A percentile compares a stretch with the other conserved stretches of the same genome.
Conservation (phyloP, 1,284 basidiomycete genomes). For the Rhodotorula mucilaginosa region DNA sequence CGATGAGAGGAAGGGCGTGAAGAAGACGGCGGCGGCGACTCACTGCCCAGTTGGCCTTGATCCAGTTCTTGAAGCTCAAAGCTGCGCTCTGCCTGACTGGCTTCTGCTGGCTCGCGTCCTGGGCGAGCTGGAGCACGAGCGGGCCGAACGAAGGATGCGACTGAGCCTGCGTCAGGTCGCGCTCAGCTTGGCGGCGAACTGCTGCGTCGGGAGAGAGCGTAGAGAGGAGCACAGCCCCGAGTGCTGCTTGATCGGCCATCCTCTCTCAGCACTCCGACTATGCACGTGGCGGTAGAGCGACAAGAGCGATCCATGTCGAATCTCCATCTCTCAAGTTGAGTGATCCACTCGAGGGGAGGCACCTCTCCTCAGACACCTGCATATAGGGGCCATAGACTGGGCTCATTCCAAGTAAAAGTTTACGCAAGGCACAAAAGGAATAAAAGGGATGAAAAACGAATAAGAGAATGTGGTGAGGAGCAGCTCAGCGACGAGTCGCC, state of each 20-base stretch:
- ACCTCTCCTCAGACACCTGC: not conserved
- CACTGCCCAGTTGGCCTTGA: slow-evolving; percentile 81
- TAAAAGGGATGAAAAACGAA: slow-evolving; percentile 2
- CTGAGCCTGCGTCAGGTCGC: slow-evolving; percentile 65
- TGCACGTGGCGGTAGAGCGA: not conserved
- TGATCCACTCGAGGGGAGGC: not conserved
- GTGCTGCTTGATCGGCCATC: slow-evolving; percentile 23
- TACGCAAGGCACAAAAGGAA: not conserved
- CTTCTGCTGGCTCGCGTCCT: slow-evolving; percentile 63
- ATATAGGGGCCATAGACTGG: not conserved
- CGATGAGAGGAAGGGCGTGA: not conserved
- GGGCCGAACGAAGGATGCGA: slow-evolving; percentile 73
- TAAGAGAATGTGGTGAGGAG: no score
- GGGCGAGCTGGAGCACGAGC: slow-evolving; percentile 67
- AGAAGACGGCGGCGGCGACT: slow-evolving; percentile 47
- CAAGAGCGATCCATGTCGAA: not conserved
- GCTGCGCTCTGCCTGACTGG: slow-evolving; percentile 70
- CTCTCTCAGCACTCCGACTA: not conserved
- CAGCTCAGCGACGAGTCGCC: not conserved
- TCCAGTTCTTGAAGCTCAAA: slow-evolving; percentile 83
- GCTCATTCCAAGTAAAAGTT: not conserved
- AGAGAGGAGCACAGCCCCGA: slow-evolving; percentile 22
- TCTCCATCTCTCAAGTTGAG: not conserved
- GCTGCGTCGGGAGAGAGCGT: slow-evolving; percentile 36
- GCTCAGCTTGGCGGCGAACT: slow-evolving; percentile 71